Evolutionary conservation across 257 asterid species (phyloP).

Genomic region (Mitragyna speciosa): DNA sequence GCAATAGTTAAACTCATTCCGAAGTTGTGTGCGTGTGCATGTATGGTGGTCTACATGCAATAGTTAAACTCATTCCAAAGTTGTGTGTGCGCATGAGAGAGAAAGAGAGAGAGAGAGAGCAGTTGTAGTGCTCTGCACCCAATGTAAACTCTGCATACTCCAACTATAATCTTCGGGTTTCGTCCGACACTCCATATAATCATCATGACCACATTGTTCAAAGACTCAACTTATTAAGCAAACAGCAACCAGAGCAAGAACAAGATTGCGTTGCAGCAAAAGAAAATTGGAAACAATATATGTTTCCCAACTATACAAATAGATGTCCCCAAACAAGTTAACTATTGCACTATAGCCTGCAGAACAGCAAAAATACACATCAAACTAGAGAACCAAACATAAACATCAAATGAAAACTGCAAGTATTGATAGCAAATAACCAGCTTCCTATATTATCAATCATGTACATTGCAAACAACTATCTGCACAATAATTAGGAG

Average conservation of each 20-base stretch:
- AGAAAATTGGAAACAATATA: background rate
- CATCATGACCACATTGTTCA: background rate
- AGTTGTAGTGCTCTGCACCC: too few relatives aligned
- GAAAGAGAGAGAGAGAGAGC: background rate
- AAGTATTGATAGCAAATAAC: slow-evolving; percentile 1
- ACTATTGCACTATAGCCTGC: background rate
- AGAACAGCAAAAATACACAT: background rate
- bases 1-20: too few relatives aligned
- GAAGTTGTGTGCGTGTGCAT: too few relatives aligned
- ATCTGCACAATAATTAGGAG: slow-evolving; percentile 37
- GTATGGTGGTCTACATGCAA: too few relatives aligned
- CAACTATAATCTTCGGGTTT: background rate
- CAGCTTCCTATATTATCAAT: slow-evolving; percentile 23
- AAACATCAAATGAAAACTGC: background rate
- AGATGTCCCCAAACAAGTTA: too few relatives aligned
- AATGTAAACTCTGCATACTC: background rate
- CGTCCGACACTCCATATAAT: background rate
- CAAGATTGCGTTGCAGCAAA: background rate
- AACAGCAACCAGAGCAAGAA: background rate
- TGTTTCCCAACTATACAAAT: background rate
- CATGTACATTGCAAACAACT: slow-evolving; percentile 48
- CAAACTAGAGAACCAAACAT: background rate
- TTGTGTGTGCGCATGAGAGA: too few relatives aligned
- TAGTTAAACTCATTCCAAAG: too few relatives aligned
- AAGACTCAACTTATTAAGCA: background rate